Evolutionary conservation across 1,139 yeast species (phyloP).

Genomic region (Scheffersomyces segobiensis): DNA sequence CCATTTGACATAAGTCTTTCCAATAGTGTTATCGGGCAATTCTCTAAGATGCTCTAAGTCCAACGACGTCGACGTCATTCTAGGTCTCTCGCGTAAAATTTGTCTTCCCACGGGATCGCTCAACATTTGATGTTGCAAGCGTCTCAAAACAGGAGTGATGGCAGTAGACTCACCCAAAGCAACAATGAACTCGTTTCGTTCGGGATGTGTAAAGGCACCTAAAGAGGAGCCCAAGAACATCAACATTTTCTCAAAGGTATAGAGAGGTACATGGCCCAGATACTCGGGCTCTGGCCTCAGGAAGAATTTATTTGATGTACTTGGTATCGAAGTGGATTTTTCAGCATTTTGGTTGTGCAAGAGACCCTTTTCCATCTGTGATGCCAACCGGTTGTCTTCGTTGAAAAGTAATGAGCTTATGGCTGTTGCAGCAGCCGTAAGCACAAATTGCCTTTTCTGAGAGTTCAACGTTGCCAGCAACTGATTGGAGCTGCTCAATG

Average conservation of each 20-base stretch:
- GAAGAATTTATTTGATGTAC: constrained; percentile 29
- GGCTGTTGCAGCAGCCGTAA: constrained; percentile 17
- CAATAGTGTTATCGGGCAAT: constrained; percentile 74
- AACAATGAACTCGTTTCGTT: constrained; percentile 77
- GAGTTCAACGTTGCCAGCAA: background rate
- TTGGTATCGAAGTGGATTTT: constrained; percentile 25
- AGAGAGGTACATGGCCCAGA: constrained; percentile 81
- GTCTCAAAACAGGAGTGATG: constrained; percentile 60
- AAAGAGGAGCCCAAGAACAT: constrained; percentile 75
- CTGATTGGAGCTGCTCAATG: background rate
- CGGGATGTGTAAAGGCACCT: constrained; percentile 86
- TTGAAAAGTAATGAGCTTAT: constrained; percentile 34
- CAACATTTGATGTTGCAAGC: constrained; percentile 72
- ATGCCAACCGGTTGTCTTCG: constrained; percentile 54
- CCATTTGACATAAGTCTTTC: constrained; percentile 79
- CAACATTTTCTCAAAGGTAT: constrained; percentile 58
- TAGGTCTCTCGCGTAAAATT: constrained; percentile 75
- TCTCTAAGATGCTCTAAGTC: constrained; percentile 60
- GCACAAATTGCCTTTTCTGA: constrained; percentile 9
- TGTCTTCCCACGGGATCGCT: constrained; percentile 73
- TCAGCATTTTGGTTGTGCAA: constrained; percentile 41
- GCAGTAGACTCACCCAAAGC: constrained; percentile 95
- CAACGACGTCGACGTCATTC: constrained; percentile 74
- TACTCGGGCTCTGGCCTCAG: constrained; percentile 52
- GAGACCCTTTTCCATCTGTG: constrained; percentile 58